Conservation (phyloP, 2,329 filamentous ascomycete species). For the Cladobotryum mycophilum region DNA sequence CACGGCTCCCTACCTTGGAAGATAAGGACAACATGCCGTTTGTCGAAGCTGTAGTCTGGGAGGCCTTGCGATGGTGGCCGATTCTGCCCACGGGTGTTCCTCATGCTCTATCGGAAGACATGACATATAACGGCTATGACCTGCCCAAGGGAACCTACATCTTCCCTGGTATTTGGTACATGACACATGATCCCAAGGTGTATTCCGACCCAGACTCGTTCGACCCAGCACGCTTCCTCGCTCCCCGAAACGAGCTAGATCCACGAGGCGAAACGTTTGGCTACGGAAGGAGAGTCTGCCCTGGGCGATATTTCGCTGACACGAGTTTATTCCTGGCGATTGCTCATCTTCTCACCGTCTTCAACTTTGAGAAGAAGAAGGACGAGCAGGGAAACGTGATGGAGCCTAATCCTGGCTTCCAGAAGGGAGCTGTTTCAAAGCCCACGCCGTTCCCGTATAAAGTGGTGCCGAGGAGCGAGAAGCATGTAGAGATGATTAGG, state of each 20-base stretch:
- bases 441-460: slow-evolving; percentile 1
- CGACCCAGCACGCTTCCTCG: slow-evolving; percentile 27
- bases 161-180: slow-evolving; percentile 21
- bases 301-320: slow-evolving; percentile 27
- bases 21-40: slow-evolving; percentile 41
- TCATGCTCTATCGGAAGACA: slow-evolving; percentile 29
- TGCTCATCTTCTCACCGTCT: slow-evolving; percentile 39
- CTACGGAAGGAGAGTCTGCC: slow-evolving; percentile 31
- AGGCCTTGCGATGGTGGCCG: slow-evolving; percentile 25
- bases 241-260: slow-evolving; percentile 22
- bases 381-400: slow-evolving; percentile 31
- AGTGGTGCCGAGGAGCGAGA: slow-evolving; percentile 8
- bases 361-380: slow-evolving; percentile 27
- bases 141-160: slow-evolving; percentile 24
- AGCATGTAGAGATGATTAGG: slow-evolving; percentile 5
- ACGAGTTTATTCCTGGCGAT: slow-evolving; percentile 26
- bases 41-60: slow-evolving; percentile 23
- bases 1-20: slow-evolving; percentile 35
- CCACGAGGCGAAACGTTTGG: slow-evolving; percentile 25
- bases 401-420: slow-evolving; percentile 13
- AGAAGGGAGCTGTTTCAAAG: slow-evolving; percentile 3
- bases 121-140: slow-evolving; percentile 15
- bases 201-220: slow-evolving; percentile 42
- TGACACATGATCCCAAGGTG: slow-evolving; percentile 60
- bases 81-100: slow-evolving; percentile 30